phyloP scores from a whole-genome alignment of 2,329 filamentous ascomycete genomes.

The Pyrenophora teres region DNA sequence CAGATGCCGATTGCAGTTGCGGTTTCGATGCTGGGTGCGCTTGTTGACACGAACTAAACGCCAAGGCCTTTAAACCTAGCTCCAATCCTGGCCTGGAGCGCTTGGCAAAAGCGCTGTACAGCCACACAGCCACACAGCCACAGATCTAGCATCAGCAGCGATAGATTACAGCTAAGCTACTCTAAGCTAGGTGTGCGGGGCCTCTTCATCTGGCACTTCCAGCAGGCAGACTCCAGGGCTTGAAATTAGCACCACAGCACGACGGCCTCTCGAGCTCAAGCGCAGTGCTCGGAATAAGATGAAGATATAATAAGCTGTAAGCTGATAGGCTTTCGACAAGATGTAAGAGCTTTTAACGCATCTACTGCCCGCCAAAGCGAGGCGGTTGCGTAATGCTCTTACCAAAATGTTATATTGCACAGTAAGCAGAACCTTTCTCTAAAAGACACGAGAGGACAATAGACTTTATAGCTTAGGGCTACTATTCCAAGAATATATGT shows the following conservation, averaged over 20 bases:
- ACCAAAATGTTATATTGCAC: neutral
- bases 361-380: neutral
- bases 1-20: too few species aligned
- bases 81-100: slow-evolving; percentile 1
- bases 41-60: slow-evolving; percentile 11
- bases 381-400: neutral
- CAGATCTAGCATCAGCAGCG: neutral
- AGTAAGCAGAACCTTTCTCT: neutral
- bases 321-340: too few species aligned
- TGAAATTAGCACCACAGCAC: too few species aligned
- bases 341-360: neutral
- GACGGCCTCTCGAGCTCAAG: neutral
- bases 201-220: neutral
- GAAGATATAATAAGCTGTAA: neutral
- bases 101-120: slow-evolving; percentile 5
- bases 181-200: neutral
- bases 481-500: too few species aligned
- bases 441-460: too few species aligned
- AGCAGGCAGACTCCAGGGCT: too few species aligned
- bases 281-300: neutral
- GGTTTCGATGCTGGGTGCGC: neutral
- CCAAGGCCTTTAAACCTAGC: neutral
- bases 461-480: too few species aligned
- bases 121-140: neutral
- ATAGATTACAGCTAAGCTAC: neutral